Evolutionary conservation across 2,329 filamentous ascomycete species (phyloP).

Genomic region (Chrysoporthe cubensis): DNA sequence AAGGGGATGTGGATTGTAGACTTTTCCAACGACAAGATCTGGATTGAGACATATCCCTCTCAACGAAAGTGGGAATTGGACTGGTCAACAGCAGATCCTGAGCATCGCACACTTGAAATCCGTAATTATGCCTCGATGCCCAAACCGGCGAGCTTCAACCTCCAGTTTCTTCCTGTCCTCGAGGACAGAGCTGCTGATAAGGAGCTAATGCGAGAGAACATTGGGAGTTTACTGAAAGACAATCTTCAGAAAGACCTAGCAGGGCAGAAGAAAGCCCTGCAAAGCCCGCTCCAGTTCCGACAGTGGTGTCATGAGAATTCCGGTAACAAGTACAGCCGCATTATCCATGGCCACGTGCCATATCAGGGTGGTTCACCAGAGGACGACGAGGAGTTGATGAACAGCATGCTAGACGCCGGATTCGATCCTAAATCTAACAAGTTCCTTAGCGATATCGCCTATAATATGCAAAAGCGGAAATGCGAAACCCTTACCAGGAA

Average conservation of each 20-base stretch:
- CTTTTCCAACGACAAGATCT: conserved; percentile 52
- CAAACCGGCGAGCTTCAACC: conserved; percentile 61
- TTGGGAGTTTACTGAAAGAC: conserved; percentile 54
- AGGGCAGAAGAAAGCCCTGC: conserved; percentile 54
- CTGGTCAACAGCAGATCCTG: conserved; percentile 43
- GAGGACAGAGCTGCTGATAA: conserved; percentile 58
- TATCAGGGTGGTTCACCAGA: conserved; percentile 57
- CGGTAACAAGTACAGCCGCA: conserved; percentile 40
- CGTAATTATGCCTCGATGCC: conserved; percentile 47
- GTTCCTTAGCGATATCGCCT: conserved; percentile 54
- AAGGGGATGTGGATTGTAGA: conserved; percentile 77
- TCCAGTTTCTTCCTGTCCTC: conserved; percentile 71
- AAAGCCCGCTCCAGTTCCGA: conserved; percentile 53
- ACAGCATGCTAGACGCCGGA: conserved; percentile 60
- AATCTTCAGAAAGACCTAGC: conserved; percentile 58
- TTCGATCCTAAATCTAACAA: conserved; percentile 56
- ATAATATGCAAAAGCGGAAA: conserved; percentile 52
- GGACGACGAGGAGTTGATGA: conserved; percentile 54
- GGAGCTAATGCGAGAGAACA: conserved; percentile 47
- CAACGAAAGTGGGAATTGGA: conserved; percentile 70
- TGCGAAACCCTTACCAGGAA: conserved; percentile 58
- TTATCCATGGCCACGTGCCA: conserved; percentile 44
- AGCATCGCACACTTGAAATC: conserved; percentile 69
- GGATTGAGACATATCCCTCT: conserved; percentile 69
- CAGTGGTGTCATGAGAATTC: conserved; percentile 56